Conservation (phyloP, 73 alveolate species). For the Tetrahymena thermophila region DNA sequence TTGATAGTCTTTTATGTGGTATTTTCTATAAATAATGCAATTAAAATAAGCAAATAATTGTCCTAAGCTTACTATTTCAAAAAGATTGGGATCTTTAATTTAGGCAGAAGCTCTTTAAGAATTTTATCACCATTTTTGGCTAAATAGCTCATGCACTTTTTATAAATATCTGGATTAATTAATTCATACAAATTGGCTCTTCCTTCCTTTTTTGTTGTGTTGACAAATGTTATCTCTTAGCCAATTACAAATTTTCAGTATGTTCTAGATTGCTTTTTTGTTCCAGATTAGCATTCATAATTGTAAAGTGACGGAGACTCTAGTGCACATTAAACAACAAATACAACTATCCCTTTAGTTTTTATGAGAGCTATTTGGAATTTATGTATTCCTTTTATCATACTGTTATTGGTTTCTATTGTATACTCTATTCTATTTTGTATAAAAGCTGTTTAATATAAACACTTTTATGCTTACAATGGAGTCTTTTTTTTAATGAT, state of each 20-base stretch:
- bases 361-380: neutral
- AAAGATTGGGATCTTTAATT: neutral
- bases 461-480: neutral
- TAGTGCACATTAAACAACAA: neutral
- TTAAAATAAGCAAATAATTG: neutral
- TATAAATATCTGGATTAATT: neutral
- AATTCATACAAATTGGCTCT: neutral
- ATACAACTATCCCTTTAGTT: neutral
- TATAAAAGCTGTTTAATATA: neutral
- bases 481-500: neutral
- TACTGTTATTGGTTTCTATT: neutral
- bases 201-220: neutral
- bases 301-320: neutral
- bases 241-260: neutral
- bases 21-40: neutral
- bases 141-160: neutral
- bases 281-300: neutral
- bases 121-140: neutral
- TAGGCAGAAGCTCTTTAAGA: neutral
- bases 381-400: neutral
- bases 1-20: neutral
- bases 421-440: neutral
- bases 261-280: neutral
- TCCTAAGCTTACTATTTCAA: neutral
- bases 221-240: neutral